Conservation (phyloP, 1,284 basidiomycete species). For the Exobasidium rhododendri region DNA sequence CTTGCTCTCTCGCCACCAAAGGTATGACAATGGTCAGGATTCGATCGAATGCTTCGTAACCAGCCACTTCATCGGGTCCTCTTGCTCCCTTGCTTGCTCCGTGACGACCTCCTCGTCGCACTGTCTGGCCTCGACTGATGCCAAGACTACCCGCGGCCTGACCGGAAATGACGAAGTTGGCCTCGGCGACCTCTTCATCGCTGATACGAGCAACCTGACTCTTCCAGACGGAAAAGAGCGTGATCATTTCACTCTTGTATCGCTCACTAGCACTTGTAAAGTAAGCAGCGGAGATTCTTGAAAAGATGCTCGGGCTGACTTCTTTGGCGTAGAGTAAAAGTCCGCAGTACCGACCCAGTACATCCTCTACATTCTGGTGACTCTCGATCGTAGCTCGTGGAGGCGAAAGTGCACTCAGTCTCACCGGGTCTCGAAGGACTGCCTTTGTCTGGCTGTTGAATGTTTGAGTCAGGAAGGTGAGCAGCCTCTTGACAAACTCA, state of each 20-base stretch:
- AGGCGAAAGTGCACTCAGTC: slow-evolving; percentile 27
- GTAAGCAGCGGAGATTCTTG: slow-evolving; percentile 40
- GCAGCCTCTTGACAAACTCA: slow-evolving; percentile 85
- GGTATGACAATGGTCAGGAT: slow-evolving; percentile 74
- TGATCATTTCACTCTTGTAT: slow-evolving; percentile 42
- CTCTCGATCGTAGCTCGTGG: slow-evolving; percentile 38
- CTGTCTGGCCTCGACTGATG: slow-evolving; percentile 25
- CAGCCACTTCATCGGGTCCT: slow-evolving; percentile 8
- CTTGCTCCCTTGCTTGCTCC: not conserved
- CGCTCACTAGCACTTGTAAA: slow-evolving; percentile 38
- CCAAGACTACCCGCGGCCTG: slow-evolving; percentile 13
- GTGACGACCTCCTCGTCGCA: not conserved
- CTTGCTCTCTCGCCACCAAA: slow-evolving; percentile 75
- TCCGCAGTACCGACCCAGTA: slow-evolving; percentile 82
- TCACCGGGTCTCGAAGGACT: slow-evolving; percentile 30
- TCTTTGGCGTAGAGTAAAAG: slow-evolving; percentile 90
- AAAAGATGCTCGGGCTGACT: slow-evolving; percentile 60
- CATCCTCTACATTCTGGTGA: slow-evolving; percentile 64
- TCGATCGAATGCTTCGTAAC: slow-evolving; percentile 67
- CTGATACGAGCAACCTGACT: slow-evolving; percentile 27
- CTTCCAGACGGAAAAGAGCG: slow-evolving; percentile 32
- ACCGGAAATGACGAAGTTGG: slow-evolving; percentile 22
- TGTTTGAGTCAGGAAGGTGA: slow-evolving; percentile 84
- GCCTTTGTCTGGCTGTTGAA: slow-evolving; percentile 61
- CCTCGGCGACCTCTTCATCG: slow-evolving; percentile 36